These are phyloP conservation scores for Saccharomycopsis fibuligera DNA, from an alignment of 805 yeast species.

Conservation along the genomic window DNA sequence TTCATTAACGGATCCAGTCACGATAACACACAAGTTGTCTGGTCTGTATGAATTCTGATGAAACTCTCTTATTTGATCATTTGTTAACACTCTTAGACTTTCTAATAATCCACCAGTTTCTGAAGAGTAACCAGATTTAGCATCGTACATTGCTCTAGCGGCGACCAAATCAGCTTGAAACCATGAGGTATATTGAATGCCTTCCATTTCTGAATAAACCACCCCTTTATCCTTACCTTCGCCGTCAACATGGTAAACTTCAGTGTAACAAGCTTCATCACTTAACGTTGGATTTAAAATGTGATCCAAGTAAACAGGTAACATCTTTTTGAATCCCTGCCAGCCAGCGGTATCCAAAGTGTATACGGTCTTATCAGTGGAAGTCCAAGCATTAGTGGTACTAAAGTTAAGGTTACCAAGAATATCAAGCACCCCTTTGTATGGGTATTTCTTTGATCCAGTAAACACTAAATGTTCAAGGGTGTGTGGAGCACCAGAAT, in stretches of 20 bases:
- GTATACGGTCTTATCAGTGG: slow-evolving; percentile 91
- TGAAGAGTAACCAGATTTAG: slow-evolving; percentile 73
- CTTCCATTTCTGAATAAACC: slow-evolving; percentile 96
- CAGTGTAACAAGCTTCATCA: slow-evolving; percentile 87
- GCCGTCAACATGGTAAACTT: slow-evolving; percentile 92
- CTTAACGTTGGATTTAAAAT: slow-evolving; percentile 77
- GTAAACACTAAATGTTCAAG: slow-evolving; percentile 89
- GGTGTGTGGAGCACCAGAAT: slow-evolving; percentile 93
- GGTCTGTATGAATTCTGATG: slow-evolving; percentile 72
- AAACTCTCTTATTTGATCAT: slow-evolving; percentile 68
- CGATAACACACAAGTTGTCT: slow-evolving; percentile 73
- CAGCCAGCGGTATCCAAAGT: slow-evolving; percentile 91
- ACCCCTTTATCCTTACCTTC: slow-evolving; percentile 91
- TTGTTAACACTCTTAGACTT: slow-evolving; percentile 66
- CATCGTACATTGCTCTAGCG: slow-evolving; percentile 47
- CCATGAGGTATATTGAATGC: slow-evolving; percentile 73
- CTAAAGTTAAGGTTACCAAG: slow-evolving; percentile 81
- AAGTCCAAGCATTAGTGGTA: slow-evolving; percentile 94
- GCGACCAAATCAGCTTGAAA: slow-evolving; percentile 54
- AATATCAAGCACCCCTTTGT: slow-evolving; percentile 83
- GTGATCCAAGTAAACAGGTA: slow-evolving; percentile 90
- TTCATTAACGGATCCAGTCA: slow-evolving; percentile 83
- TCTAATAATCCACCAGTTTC: slow-evolving; percentile 90
- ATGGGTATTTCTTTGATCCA: slow-evolving; percentile 88
- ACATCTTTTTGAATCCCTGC: slow-evolving; percentile 79